These are phyloP conservation scores for Trichopus zeylanicus DNA, from an alignment of 116 monocot species.

Conservation along the genomic window DNA sequence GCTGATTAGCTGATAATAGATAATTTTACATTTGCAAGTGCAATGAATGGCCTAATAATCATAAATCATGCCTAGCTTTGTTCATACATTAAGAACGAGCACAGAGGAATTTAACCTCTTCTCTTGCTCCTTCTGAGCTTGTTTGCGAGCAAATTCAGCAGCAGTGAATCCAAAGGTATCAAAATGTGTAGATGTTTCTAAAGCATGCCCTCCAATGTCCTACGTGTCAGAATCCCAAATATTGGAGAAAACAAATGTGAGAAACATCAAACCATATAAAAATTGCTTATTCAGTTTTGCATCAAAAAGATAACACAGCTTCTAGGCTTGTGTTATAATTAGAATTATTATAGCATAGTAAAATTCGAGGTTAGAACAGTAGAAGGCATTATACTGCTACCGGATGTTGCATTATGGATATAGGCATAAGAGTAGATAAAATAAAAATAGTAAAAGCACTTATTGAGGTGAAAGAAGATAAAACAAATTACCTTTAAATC, in stretches of 20 bases:
- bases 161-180: constrained; percentile 98
- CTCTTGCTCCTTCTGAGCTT: constrained; percentile 73
- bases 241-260: neutral
- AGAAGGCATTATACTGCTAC: too few relatives aligned
- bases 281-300: neutral
- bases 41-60: too few relatives aligned
- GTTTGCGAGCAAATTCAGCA: constrained; percentile 75
- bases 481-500: constrained; percentile 89
- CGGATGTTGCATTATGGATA: too few relatives aligned
- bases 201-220: constrained; percentile 59
- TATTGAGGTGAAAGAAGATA: too few relatives aligned
- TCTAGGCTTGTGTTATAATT: too few relatives aligned
- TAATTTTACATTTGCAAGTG: too few relatives aligned
- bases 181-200: constrained; percentile 88
- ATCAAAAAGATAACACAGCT: neutral
- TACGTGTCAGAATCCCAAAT: constrained; percentile 3
- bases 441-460: neutral
- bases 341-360: too few relatives aligned
- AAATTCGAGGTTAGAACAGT: too few relatives aligned
- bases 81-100: too few relatives aligned
- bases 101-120: constrained; percentile 56
- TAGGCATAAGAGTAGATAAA: neutral
- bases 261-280: neutral
- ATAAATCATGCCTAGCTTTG: too few relatives aligned
- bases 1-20: too few relatives aligned